Conservation (phyloP, 306 rosid species). For the Inga laurina region DNA sequence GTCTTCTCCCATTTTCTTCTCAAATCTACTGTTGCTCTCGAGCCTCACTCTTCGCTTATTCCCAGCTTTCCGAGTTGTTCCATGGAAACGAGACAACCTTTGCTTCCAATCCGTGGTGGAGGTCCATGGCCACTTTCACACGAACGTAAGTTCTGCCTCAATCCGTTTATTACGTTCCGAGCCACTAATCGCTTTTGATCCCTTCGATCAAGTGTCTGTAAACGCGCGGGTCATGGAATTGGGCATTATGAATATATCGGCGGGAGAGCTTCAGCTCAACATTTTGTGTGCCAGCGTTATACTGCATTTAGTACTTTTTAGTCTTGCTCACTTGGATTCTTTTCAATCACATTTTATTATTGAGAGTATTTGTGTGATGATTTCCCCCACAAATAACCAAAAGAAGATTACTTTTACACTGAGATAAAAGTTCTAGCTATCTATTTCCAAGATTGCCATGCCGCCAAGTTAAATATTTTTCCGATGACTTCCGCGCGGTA, state of each 20-base stretch:
- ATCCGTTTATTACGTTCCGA: neutral
- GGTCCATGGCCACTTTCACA: slow-evolving; percentile 78
- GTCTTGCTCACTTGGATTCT: neutral
- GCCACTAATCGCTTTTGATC: neutral
- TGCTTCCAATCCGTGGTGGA: slow-evolving; percentile 57
- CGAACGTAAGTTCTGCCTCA: slow-evolving; percentile 58
- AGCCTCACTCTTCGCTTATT: slow-evolving; percentile 40
- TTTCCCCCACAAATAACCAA: neutral
- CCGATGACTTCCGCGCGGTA: neutral
- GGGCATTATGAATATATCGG: neutral
- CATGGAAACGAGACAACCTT: slow-evolving; percentile 44
- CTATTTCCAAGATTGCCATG: neutral
- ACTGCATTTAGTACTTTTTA: neutral
- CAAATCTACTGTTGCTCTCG: slow-evolving; percentile 57
- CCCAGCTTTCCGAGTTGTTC: slow-evolving; percentile 37
- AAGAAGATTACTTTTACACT: neutral
- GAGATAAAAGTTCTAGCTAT: neutral
- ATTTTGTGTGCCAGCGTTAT: neutral
- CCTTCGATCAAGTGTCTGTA: neutral
- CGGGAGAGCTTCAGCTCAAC: neutral
- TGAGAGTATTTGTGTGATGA: neutral
- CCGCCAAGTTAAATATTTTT: neutral
- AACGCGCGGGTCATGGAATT: neutral
- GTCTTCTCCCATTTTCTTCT: slow-evolving; percentile 58
- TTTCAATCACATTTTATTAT: neutral